phyloP scores from a whole-genome alignment of 805 yeast species.

The Lachancea waltii region DNA sequence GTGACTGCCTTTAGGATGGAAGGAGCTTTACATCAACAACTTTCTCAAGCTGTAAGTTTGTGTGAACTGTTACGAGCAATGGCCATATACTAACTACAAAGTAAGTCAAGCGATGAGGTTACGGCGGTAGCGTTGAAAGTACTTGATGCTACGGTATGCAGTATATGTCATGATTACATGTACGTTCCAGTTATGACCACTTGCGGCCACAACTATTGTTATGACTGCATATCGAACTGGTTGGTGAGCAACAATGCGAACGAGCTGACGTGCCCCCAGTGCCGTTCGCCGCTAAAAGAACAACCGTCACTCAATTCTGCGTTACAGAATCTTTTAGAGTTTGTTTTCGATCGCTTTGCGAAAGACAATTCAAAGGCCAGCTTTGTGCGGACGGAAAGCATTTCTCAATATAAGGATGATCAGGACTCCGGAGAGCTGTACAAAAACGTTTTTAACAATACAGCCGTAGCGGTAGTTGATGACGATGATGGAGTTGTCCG shows the following conservation, averaged over 20 bases:
- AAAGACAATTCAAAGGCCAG: slow-evolving; percentile 17
- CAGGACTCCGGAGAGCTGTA: slow-evolving; percentile 36
- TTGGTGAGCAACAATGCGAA: slow-evolving; percentile 36
- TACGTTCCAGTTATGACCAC: slow-evolving; percentile 52
- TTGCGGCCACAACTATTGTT: slow-evolving; percentile 76
- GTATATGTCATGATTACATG: slow-evolving; percentile 66
- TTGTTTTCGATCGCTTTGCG: slow-evolving; percentile 34
- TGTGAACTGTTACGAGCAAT: no score
- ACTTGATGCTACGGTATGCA: slow-evolving; percentile 38
- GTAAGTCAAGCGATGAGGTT: slow-evolving; percentile 1
- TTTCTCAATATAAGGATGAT: slow-evolving; percentile 38
- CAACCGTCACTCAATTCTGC: slow-evolving; percentile 50
- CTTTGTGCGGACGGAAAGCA: slow-evolving; percentile 26
- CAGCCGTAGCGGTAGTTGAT: slow-evolving; percentile 50
- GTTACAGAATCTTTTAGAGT: slow-evolving; percentile 41
- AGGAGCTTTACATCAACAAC: neutral
- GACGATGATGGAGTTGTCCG: slow-evolving; percentile 66
- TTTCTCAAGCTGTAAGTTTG: neutral
- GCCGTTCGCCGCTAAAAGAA: slow-evolving; percentile 44
- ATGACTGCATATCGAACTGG: slow-evolving; percentile 60
- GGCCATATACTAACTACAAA: neutral
- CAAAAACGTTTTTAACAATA: slow-evolving; percentile 42
- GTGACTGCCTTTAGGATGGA: neutral
- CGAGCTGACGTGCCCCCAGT: slow-evolving; percentile 61
- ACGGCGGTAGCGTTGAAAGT: slow-evolving; percentile 13